Conservation (phyloP, 2,329 filamentous ascomycete species). For the Hortaea werneckii region DNA sequence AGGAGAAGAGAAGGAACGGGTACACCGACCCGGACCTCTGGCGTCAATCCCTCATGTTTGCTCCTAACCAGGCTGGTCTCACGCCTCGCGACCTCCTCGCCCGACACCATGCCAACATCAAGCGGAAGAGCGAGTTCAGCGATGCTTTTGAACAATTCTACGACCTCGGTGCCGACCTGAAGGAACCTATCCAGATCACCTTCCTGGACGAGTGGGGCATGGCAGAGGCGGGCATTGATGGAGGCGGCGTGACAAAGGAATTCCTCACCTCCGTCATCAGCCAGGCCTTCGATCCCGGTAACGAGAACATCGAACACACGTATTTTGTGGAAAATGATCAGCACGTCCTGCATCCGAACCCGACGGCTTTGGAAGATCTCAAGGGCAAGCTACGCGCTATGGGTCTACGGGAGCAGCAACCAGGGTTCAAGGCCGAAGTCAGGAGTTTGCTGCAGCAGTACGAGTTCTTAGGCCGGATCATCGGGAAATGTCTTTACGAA, state of each 20-base stretch:
- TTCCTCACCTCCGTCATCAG: constrained; percentile 82
- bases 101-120: constrained; percentile 63
- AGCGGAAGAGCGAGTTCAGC: constrained; percentile 67
- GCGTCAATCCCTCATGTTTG: constrained; percentile 43
- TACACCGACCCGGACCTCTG: constrained; percentile 63
- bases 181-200: constrained; percentile 92
- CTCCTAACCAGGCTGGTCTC: constrained; percentile 13
- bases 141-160: constrained; percentile 84
- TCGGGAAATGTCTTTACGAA: constrained; percentile 96
- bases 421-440: constrained; percentile 2
- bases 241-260: constrained; percentile 93
- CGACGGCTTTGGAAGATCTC: constrained; percentile 39
- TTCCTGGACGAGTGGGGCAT: constrained; percentile 87
- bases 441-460: constrained; percentile 56
- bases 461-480: constrained; percentile 83
- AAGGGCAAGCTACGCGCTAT: constrained; percentile 4
- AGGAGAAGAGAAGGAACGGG: constrained; percentile 57
- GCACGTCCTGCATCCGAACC: constrained; percentile 82
- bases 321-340: constrained; percentile 79
- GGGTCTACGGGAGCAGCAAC: constrained; percentile 7
- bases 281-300: constrained; percentile 63
- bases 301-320: constrained; percentile 10
- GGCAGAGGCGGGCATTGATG: constrained; percentile 87
- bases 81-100: constrained; percentile 40
- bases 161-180: constrained; percentile 66